Evolutionary conservation across 228 moss, liverwort and hornwort genomes (phyloP), one percentile per base, ranked within the genome.

Genomic region (Sphagnum fallax): DNA sequence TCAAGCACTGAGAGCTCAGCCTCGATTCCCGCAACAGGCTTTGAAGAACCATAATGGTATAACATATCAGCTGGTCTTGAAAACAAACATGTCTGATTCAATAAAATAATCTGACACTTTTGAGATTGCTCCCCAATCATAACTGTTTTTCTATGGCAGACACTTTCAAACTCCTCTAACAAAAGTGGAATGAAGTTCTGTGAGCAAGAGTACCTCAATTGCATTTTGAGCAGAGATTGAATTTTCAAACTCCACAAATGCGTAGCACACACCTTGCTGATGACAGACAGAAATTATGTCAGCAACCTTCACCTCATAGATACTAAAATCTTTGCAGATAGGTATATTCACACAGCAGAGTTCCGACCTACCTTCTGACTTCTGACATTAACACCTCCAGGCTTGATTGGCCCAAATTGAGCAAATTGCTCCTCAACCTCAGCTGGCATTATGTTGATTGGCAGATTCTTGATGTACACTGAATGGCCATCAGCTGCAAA

Each of bases 241-340:
- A 60, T 93, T 90, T 67, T 97, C 97, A 64, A 91, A 97, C 76
- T 97, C 93, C 64, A 97, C 90, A 63, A 97, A 97, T 6, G 93
- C 97, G 65, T 91, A 97, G 76, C 97, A 93, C 9, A 91, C 89
- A 52, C 83, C 79, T 80, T 75, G 81, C 91, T 92, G 95, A 61
- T 63, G n/a, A 15, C 64, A 50, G 53, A 8, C 10, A 52, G 59
- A 61, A 32, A 5, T 8, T 75, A 65, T 32, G 72, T 8, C 52
- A 60, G 10, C 51, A 73, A 15, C 16, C 0, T 2, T 9, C 11
- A 51, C 18, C 52, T n/a, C 59, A 69, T 10, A 6, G 15, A 70
- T 11, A 60, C 8, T 0, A 50, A 5, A 16, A 16, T 18, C 15
- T 62, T 16, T 6, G 8, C 6, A 7, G 5, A 15, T 9, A 48